Base-by-base conservation (phyloP, 768 basidiomycete genomes). In the Naganishia friedmannii region DNA sequence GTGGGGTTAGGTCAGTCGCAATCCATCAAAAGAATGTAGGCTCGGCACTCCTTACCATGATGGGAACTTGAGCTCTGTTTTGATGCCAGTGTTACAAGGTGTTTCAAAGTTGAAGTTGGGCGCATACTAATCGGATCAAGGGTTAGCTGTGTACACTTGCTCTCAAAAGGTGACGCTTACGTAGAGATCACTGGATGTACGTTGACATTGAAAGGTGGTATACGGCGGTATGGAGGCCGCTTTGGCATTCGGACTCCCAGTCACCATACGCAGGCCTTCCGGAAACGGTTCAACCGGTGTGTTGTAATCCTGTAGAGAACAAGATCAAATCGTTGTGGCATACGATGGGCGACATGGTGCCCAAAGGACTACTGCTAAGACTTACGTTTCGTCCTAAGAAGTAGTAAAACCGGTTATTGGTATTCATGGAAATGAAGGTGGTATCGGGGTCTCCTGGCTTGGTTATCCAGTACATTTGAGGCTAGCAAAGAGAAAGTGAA, bases 21-120 rank as follows among this genome's bases (percentile, higher is more conserved):
- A 42, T 9, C 29, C 3, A 42, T 23, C 8, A 23, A 17, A 37
- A 13, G 23, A 37, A 58, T 34, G n/a, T 7, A 8, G 34, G 37
- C 6, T 17, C n/a, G 37, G 10, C 29, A 29, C 21, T 34, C 12
- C 37, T 28, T 42, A 63, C 60, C 60, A 63, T 29, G 60, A 63
- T 4, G 60, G 60, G 26, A 63, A 63, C 26, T 63, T 63, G 23
- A 63, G 6, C 60, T 77, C 73, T 34, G 74, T 77, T 73, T 77
- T 75, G 69, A 80, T 70, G 46, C 78, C 78, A 29, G 63, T 66
- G 3, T 72, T 70, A 60, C 77, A 76, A 26, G 54, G 65, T 15
- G 53, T 58, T n/a, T 70, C 56, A 60, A 74, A 75, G 70, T 77
- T 75, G 71, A 78, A 78, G 34, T 69, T 46, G 32, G 68, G 68